phyloP scores from a whole-genome alignment of 2,329 filamentous ascomycete species.

The Trichophyton rubrum region DNA sequence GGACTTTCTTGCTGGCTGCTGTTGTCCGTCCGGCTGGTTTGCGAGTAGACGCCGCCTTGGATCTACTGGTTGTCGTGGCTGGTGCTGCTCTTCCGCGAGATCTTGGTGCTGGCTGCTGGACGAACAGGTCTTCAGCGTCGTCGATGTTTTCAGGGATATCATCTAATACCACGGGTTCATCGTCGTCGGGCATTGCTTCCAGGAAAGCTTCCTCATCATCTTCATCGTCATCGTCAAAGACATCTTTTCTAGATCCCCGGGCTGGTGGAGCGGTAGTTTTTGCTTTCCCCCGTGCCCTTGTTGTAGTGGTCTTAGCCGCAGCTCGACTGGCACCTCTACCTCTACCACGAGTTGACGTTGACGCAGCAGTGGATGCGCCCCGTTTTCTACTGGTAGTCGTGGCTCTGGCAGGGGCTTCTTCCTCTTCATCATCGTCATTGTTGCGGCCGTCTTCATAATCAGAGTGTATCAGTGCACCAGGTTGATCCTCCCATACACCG shows the following conservation, averaged over 20 bases:
- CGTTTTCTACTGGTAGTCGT: conserved; percentile 20
- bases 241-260: background rate
- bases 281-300: conserved; percentile 22
- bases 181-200: conserved; percentile 15
- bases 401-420: conserved; percentile 28
- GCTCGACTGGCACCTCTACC: conserved; percentile 15
- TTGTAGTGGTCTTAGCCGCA: conserved; percentile 25
- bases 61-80: background rate
- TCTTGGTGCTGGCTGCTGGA: conserved; percentile 21
- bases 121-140: conserved; percentile 27
- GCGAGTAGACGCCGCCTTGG: conserved; percentile 16
- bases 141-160: conserved; percentile 17
- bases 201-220: conserved; percentile 22
- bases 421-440: conserved; percentile 37
- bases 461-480: conserved; percentile 50
- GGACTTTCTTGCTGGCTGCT: conserved; percentile 17
- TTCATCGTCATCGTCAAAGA: conserved; percentile 8
- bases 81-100: conserved; percentile 14
- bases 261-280: conserved; percentile 16
- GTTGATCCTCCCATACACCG: conserved; percentile 71
- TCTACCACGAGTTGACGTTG: conserved; percentile 28
- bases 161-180: conserved; percentile 29
- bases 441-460: conserved; percentile 36
- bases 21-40: conserved; percentile 19
- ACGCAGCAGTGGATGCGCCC: conserved; percentile 29